phyloP scores from a whole-genome alignment of 2,329 filamentous ascomycete genomes.

The Geoglossum cookeanum region DNA sequence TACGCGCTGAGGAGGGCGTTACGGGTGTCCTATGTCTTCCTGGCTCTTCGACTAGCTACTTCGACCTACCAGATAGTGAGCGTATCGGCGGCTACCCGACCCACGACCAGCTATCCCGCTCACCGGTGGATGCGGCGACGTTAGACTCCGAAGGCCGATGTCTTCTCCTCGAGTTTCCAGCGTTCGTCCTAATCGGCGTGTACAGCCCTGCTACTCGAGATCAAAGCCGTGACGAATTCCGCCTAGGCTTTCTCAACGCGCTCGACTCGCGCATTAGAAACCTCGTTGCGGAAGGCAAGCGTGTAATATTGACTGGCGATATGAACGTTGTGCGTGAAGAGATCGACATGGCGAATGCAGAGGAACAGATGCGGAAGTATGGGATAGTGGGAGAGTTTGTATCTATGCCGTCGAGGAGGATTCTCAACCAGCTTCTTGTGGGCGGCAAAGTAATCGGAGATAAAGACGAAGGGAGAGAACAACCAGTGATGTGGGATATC shows the following conservation, averaged over 20 bases:
- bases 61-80: conserved; percentile 51
- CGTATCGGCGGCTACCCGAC: conserved; percentile 81
- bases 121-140: conserved; percentile 45
- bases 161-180: conserved; percentile 79
- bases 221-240: conserved; percentile 64
- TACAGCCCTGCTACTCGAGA: conserved; percentile 86
- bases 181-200: conserved; percentile 81
- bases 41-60: conserved; percentile 49
- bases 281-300: conserved; percentile 58
- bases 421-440: conserved; percentile 74
- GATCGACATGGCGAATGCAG: conserved; percentile 57
- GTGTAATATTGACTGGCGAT: conserved; percentile 72
- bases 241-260: conserved; percentile 58
- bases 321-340: conserved; percentile 57
- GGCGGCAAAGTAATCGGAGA: conserved; percentile 48
- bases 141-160: conserved; percentile 87
- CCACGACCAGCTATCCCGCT: conserved; percentile 41
- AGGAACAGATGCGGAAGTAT: conserved; percentile 53
- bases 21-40: conserved; percentile 61
- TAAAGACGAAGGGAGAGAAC: conserved; percentile 49
- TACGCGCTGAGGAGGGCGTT: conserved; percentile 86
- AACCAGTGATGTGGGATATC: conserved; percentile 62
- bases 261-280: conserved; percentile 76
- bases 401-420: conserved; percentile 47
- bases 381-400: conserved; percentile 52